Evolutionary conservation across 352 stramenopile species (phyloP), one percentile per base, ranked within the genome.

Genomic region (Phytopythium chamaehyphon): DNA sequence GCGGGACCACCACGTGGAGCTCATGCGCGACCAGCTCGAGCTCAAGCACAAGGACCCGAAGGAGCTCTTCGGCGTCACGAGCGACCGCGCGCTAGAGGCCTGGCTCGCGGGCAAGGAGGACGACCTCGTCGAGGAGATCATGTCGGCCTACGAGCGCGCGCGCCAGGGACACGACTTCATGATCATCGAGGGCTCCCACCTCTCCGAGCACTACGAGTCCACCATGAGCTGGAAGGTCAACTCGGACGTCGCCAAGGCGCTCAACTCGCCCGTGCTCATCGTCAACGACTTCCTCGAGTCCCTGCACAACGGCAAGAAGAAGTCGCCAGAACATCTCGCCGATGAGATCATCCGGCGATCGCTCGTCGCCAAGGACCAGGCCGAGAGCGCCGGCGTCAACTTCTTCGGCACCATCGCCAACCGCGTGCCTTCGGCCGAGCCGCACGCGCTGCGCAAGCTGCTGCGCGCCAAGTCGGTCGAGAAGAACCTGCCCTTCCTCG

Each of bases 191-290:
- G 81, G 81, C n/a, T 80, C 78, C 9, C 69, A 76, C 47, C 52
- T 92, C 38, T 73, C 75, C 23, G 63, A 83, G 51, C 69, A 83
- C 63, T 47, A 49, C 24, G 78, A 92, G 47, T 76, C 74, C 28
- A 66, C 72, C 5, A 79, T 86, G 71, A 87, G 75, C 64, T 92
- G 78, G 81, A 85, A 87, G 47, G 75, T 92, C 49, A 87, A 92
- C 52, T 66, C 77, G 15, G 78, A 92, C 51, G 81, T 92, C 52
- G 81, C 81, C 50, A 87, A 85, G 43, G 71, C 78, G 21, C 61
- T 92, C 8, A 78, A 78, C 9, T 64, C 78, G 6, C 77, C 77
- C 6, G 71, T 92, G 43, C 54, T 92, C 6, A 62, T 84, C 21
- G 59, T 87, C 15, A 76, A 70, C n/a, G 81, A 92, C 50, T 69